phyloP scores from a whole-genome alignment of 805 yeast genomes.

The Lachancea meyersii region DNA sequence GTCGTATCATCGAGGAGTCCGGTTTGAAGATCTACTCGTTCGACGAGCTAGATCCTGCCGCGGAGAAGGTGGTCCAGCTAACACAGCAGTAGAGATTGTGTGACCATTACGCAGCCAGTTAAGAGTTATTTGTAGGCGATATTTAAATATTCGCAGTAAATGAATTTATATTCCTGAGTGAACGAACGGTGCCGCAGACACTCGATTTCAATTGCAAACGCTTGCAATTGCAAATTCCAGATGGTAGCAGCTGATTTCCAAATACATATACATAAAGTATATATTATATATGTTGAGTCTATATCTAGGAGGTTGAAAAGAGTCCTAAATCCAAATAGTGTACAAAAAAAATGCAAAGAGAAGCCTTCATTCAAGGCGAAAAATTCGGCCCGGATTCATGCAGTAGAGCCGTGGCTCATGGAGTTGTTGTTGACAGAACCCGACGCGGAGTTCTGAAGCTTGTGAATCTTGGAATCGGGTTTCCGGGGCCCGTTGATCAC shows the following conservation, averaged over 20 bases:
- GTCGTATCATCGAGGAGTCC: slow-evolving; percentile 74
- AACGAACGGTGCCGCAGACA: not conserved
- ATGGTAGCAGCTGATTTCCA: no score
- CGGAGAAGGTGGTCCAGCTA: slow-evolving; percentile 85
- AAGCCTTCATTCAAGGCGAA: no score
- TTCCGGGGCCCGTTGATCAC: slow-evolving; percentile 44
- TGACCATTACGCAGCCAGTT: not conserved
- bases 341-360: no score
- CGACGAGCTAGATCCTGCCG: slow-evolving; percentile 94
- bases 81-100: slow-evolving; percentile 30
- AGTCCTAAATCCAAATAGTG: no score
- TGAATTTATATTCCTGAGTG: not conserved
- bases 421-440: slow-evolving; percentile 1
- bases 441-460: slow-evolving; percentile 2
- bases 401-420: slow-evolving; percentile 9
- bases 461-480: slow-evolving; percentile 6
- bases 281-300: no score
- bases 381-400: no score
- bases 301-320: no score
- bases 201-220: no score
- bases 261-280: no score
- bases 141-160: not conserved
- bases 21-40: slow-evolving; percentile 90
- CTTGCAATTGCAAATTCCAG: no score
- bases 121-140: not conserved